Base-by-base conservation (phyloP, 1,284 basidiomycete species). In the Rhodotorula sp. region DNA sequence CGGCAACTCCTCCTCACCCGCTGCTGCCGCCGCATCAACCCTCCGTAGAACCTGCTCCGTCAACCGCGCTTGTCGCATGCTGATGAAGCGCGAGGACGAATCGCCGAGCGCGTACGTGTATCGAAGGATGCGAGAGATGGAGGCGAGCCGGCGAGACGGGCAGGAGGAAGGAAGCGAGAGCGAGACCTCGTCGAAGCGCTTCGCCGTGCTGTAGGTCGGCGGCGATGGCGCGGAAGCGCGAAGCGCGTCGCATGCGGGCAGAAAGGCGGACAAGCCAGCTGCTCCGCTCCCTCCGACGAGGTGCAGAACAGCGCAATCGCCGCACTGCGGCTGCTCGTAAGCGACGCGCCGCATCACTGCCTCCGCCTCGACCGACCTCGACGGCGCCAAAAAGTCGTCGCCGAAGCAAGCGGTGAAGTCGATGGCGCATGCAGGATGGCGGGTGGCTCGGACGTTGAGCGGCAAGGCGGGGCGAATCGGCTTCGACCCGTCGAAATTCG, bases 291-390 rank as follows among this genome's bases (percentile, higher is more conserved):
- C 69, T 24, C 68, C 68, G 40, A 81, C 64, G 50, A 82, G 75
- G 0, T 75, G 78, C n/a, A 67, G 73, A 65, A 81, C 78, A 26
- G 81, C 65, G 64, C 81, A 82, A 67, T 81, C 80, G 37, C 80
- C 81, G 62, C 62, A 63, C 18, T 40, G 31, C 20, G 62, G 54
- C 46, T 74, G 58, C 22, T 65, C 69, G 66, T 79, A 81, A 5
- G 79, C 73, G 18, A 80, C 31, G 13, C 67, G 65, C 7, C 70
- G 77, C 72, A 81, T 80, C 22, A 55, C 46, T 0, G 44, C 56
- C 20, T 46, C 37, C 7, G 26, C 31, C 4, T 40, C 30, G 51
- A 54, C 22, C 24, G 4, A 2, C 24, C 20, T 18, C 15, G 15
- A 1, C 20, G 52, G 6, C n/a, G 31, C 40, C 46, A 68, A 48